These are phyloP conservation scores for Dioscorea dumetorum DNA, from an alignment of 106 monocot species.

Conservation along the genomic window DNA sequence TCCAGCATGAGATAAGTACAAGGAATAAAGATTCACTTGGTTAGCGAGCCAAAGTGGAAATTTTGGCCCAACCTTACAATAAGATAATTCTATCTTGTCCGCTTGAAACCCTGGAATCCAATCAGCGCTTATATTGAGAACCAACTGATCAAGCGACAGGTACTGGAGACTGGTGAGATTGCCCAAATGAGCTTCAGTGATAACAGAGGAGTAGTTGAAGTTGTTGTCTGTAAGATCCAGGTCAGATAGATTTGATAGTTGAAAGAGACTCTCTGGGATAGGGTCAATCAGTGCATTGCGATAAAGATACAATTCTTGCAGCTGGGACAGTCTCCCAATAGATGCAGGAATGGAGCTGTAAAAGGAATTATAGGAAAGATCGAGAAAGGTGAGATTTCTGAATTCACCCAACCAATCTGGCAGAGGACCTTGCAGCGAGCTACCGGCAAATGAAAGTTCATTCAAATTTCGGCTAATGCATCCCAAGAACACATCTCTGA, in stretches of 20 bases:
- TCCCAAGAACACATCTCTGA: not conserved
- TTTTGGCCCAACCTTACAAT: too few relatives aligned
- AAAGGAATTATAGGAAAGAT: not conserved
- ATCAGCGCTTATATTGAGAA: too few relatives aligned
- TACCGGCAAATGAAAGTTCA: not conserved
- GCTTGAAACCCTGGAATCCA: too few relatives aligned
- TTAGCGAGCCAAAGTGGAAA: too few relatives aligned
- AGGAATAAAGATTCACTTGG: too few relatives aligned
- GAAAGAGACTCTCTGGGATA: constrained; percentile 1
- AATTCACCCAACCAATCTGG: not conserved
- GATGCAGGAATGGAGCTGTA: not conserved
- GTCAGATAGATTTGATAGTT: not conserved
- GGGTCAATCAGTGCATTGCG: not conserved
- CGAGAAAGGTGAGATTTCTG: not conserved
- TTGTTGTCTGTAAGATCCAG: constrained; percentile 1
- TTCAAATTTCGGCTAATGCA: not conserved
- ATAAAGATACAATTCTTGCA: not conserved
- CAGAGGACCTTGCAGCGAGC: not conserved
- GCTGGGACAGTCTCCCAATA: not conserved
- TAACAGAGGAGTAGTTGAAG: not conserved
- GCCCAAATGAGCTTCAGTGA: constrained; percentile 7
- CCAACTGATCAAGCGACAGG: too few relatives aligned
- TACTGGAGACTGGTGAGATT: not conserved
- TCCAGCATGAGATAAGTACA: too few relatives aligned
- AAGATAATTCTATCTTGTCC: too few relatives aligned